Conservation (phyloP, 139 green algal genomes). For the Microglena sp. region DNA sequence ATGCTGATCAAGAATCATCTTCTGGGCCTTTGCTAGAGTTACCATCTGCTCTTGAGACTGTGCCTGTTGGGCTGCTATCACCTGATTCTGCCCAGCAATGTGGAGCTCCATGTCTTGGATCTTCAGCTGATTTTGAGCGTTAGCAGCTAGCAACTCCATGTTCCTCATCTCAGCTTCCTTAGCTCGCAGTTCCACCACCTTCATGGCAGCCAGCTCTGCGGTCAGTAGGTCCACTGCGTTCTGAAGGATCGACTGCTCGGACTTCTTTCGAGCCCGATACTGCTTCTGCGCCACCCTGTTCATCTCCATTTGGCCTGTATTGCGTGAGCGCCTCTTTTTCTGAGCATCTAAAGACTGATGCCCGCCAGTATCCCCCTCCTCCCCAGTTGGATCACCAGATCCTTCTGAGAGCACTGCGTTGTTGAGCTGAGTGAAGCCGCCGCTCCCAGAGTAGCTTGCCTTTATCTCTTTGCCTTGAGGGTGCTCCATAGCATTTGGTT, state of each 20-base stretch:
- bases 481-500: too few relatives aligned
- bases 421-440: too few relatives aligned
- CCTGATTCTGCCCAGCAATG: background rate
- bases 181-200: conserved; percentile 20
- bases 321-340: too few relatives aligned
- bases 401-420: too few relatives aligned
- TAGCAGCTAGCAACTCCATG: background rate
- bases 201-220: conserved; percentile 27
- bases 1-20: conserved; percentile 29
- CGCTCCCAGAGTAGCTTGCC: too few relatives aligned
- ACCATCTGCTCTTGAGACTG: background rate
- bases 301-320: conserved; percentile 30
- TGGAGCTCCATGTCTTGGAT: background rate
- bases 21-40: conserved; percentile 10
- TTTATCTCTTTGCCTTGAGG: too few relatives aligned
- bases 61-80: background rate
- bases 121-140: background rate
- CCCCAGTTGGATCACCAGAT: too few relatives aligned
- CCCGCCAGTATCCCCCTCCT: too few relatives aligned
- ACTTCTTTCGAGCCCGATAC: conserved; percentile 32
- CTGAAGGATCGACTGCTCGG: conserved; percentile 21
- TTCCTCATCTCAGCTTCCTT: conserved; percentile 12
- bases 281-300: conserved; percentile 30
- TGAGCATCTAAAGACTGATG: too few relatives aligned
- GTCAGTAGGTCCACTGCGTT: conserved; percentile 24